Percentiles rank a stretch among this genome's conserved stretches.
phyloP scores from a whole-genome alignment of 179 eudicot species.

The Actinidia chinensis region DNA sequence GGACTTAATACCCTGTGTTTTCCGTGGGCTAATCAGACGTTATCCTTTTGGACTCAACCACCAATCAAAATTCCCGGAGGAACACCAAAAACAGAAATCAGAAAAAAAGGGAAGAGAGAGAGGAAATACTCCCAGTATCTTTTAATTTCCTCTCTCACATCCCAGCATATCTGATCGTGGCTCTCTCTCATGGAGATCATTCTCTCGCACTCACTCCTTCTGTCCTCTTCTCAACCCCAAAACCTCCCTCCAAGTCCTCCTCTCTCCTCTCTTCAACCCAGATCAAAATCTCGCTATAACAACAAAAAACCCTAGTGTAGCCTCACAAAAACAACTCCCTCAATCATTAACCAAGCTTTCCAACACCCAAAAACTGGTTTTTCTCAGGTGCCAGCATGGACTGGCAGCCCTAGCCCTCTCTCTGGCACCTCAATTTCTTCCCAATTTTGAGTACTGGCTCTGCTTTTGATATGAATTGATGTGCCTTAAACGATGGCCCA shows the following conservation, averaged over 20 bases:
- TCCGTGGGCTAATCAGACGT: too few relatives aligned
- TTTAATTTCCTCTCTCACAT: slow-evolving; percentile 26
- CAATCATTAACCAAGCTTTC: slow-evolving; percentile 28
- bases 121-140: slow-evolving; percentile 10
- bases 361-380: slow-evolving; percentile 45
- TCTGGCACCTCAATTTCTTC: slow-evolving; percentile 64
- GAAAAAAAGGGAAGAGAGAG: slow-evolving; percentile 5
- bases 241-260: slow-evolving; percentile 26
- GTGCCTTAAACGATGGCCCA: slow-evolving; percentile 80
- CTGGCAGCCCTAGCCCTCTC: slow-evolving; percentile 82
- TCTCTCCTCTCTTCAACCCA: slow-evolving; percentile 36
- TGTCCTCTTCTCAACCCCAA: slow-evolving; percentile 46
- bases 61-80: slow-evolving; percentile 53
- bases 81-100: slow-evolving; percentile 19
- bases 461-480: slow-evolving; percentile 81
- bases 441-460: slow-evolving; percentile 40
- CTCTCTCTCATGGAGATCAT: slow-evolving; percentile 71
- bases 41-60: slow-evolving; percentile 30
- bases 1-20: too few relatives aligned
- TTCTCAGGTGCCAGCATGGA: slow-evolving; percentile 65
- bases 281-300: slow-evolving; percentile 28
- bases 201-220: slow-evolving; percentile 66
- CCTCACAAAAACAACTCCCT: slow-evolving; percentile 39
- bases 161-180: slow-evolving; percentile 17
- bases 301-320: slow-evolving; percentile 52